phyloP scores from a whole-genome alignment of 1,284 basidiomycete genomes.

The Trichosporon sp. region DNA sequence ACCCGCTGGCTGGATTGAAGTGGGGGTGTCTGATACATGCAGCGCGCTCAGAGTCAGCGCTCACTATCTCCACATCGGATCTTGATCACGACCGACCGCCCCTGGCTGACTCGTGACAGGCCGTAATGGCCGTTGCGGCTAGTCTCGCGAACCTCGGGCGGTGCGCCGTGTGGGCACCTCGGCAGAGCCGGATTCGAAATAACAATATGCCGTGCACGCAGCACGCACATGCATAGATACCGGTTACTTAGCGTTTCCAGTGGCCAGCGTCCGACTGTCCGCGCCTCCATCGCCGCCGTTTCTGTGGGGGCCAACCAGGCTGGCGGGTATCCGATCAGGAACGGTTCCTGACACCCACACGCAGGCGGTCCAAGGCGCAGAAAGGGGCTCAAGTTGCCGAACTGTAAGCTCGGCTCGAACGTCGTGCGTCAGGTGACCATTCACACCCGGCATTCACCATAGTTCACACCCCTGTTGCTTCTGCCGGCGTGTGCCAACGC shows the following conservation, averaged over 20 bases:
- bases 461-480: background rate
- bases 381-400: conserved; percentile 10
- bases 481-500: background rate
- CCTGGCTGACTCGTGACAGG: conserved; percentile 7
- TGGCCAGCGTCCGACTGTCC: background rate
- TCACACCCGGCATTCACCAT: conserved; percentile 11
- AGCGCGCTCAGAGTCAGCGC: background rate
- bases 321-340: conserved; percentile 6
- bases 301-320: background rate
- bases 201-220: conserved; percentile 14
- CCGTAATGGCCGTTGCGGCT: background rate
- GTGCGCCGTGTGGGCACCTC: background rate
- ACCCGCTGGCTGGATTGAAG: background rate
- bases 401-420: conserved; percentile 15
- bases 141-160: background rate
- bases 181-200: conserved; percentile 7
- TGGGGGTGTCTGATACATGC: background rate
- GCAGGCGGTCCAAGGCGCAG: background rate
- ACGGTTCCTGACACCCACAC: background rate
- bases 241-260: conserved; percentile 17
- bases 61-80: conserved; percentile 17
- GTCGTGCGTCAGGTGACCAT: conserved; percentile 2
- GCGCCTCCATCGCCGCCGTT: background rate
- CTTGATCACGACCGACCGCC: conserved; percentile 8
- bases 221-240: conserved; percentile 18